These are phyloP conservation scores for Aspergillus cavernicola DNA, from an alignment of 495 filamentous ascomycete species.

Conservation along the genomic window DNA sequence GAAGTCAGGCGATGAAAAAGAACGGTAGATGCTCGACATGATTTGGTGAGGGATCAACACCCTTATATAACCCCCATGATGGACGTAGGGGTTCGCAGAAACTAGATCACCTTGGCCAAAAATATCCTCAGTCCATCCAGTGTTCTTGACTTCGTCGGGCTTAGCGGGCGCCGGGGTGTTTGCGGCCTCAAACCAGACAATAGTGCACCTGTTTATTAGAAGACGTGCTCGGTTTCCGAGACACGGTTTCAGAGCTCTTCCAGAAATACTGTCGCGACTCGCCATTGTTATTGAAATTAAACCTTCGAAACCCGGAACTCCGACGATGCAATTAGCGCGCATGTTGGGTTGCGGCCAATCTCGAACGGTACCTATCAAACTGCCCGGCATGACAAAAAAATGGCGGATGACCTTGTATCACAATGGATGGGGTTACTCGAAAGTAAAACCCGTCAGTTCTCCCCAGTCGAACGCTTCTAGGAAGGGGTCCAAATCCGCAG, in stretches of 20 bases:
- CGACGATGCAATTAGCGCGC: background rate
- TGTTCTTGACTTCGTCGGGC: too few relatives aligned
- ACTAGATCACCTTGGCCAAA: background rate
- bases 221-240: background rate
- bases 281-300: background rate
- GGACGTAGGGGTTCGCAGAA: too few relatives aligned
- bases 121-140: background rate
- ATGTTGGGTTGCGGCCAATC: too few relatives aligned
- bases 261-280: background rate
- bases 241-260: background rate
- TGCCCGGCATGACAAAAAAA: too few relatives aligned
- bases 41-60: too few relatives aligned
- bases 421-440: conserved; percentile 17
- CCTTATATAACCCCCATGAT: too few relatives aligned
- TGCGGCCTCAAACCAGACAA: background rate
- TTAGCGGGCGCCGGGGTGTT: background rate
- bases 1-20: background rate
- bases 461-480: conserved; percentile 45
- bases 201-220: background rate
- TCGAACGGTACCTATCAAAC: too few relatives aligned
- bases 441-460: conserved; percentile 35
- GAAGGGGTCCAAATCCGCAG: conserved; percentile 40
- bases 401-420: too few relatives aligned
- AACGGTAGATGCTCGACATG: background rate
- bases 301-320: background rate